Conservation (phyloP, 495 filamentous ascomycete species). For the Sphaerosporella brunnea region DNA sequence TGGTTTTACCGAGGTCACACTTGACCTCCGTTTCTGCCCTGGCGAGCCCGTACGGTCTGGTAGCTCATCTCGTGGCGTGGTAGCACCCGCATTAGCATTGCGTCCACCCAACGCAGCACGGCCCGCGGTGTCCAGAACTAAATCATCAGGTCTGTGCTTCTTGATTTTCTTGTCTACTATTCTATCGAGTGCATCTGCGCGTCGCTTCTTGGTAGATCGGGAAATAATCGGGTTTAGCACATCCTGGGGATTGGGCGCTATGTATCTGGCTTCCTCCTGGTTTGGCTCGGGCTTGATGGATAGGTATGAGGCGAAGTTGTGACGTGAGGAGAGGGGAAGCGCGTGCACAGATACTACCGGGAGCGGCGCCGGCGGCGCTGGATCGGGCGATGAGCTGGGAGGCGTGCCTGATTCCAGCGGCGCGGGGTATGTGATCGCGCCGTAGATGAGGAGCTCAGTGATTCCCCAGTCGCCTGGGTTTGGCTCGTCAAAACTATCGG, state of each 20-base stretch:
- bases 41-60: neutral
- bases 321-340: conserved; percentile 21
- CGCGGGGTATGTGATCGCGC: conserved; percentile 15
- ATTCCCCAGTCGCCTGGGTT: conserved; percentile 16
- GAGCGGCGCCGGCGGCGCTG: conserved; percentile 5
- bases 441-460: conserved; percentile 22
- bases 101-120: neutral
- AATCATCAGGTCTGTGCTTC: conserved; percentile 1
- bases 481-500: neutral
- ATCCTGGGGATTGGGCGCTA: conserved; percentile 23
- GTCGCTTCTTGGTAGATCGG: conserved; percentile 17
- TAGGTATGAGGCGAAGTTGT: conserved; percentile 16
- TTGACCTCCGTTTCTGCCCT: neutral
- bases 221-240: conserved; percentile 21
- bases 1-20: neutral
- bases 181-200: conserved; percentile 21
- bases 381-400: conserved; percentile 17
- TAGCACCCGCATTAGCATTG: neutral
- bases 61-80: neutral
- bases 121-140: neutral
- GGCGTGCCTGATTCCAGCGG: conserved; percentile 10
- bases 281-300: conserved; percentile 5
- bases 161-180: conserved; percentile 15
- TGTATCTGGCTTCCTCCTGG: conserved; percentile 11
- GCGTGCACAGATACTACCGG: conserved; percentile 18